phyloP scores from a whole-genome alignment of 2,329 filamentous ascomycete species.

The Hyphodiscus sp. region DNA sequence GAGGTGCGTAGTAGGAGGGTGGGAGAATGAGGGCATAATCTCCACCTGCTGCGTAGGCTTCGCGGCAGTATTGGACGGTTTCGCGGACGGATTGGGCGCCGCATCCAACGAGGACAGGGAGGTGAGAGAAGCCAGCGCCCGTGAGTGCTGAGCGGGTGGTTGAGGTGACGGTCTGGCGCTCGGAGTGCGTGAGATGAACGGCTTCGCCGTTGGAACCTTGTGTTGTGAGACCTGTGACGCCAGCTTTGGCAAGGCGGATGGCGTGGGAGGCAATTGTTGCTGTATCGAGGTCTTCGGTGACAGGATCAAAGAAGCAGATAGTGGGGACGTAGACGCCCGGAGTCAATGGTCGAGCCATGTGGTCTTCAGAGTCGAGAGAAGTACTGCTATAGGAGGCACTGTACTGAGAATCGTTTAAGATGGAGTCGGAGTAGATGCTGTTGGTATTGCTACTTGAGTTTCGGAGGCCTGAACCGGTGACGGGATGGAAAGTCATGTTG shows the following conservation, averaged over 20 bases:
- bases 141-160: constrained; percentile 56
- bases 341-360: constrained; percentile 34
- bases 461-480: constrained; percentile 16
- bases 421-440: constrained; percentile 31
- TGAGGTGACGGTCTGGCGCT: constrained; percentile 52
- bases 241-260: constrained; percentile 51
- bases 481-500: constrained; percentile 29
- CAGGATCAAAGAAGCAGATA: constrained; percentile 63
- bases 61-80: constrained; percentile 56
- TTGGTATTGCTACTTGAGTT: constrained; percentile 19
- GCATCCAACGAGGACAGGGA: constrained; percentile 62
- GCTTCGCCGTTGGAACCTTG: constrained; percentile 65
- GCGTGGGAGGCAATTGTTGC: constrained; percentile 42
- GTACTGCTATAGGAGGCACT: constrained; percentile 39
- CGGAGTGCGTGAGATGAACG: constrained; percentile 56
- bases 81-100: constrained; percentile 61
- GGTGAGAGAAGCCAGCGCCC: constrained; percentile 46
- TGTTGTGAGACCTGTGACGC: constrained; percentile 54
- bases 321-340: constrained; percentile 67
- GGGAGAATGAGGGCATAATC: constrained; percentile 63
- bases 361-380: constrained; percentile 29
- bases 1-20: constrained; percentile 58
- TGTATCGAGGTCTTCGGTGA: constrained; percentile 60
- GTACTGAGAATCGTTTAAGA: constrained; percentile 27
- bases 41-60: constrained; percentile 55